These are phyloP conservation scores for Wallacemonas sp. DNA, from an alignment of 208 protist genomes.

Conservation along the genomic window DNA sequence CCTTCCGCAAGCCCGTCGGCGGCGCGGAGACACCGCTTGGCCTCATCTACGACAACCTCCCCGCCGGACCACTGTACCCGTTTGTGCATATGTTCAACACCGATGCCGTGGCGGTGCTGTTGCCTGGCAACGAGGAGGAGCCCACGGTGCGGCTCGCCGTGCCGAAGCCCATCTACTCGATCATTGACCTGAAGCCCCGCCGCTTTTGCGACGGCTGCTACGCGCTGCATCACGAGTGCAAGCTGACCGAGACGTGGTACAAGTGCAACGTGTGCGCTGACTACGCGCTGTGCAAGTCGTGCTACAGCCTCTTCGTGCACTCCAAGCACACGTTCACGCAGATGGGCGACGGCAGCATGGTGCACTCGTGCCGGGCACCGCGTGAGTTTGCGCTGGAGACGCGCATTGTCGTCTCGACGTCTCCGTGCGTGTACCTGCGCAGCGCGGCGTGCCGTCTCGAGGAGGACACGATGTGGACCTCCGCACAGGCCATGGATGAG, in stretches of 20 bases:
- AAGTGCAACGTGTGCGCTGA: constrained; percentile 91
- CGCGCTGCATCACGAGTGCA: constrained; percentile 49
- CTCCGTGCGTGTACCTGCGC: constrained; percentile 71
- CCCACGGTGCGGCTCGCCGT: constrained; percentile 63
- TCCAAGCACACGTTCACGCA: constrained; percentile 86
- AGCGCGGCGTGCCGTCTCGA: constrained; percentile 72
- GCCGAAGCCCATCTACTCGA: constrained; percentile 72
- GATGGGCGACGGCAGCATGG: constrained; percentile 64
- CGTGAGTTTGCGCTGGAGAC: constrained; percentile 47
- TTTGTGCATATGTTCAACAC: constrained; percentile 92
- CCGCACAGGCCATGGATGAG: constrained; percentile 62
- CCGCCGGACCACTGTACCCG: constrained; percentile 64
- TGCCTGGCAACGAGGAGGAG: constrained; percentile 50
- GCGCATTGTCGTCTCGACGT: constrained; percentile 71
- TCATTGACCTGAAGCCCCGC: constrained; percentile 46
- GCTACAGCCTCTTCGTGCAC: constrained; percentile 80
- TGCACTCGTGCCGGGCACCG: constrained; percentile 59
- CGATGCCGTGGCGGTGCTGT: constrained; percentile 84
- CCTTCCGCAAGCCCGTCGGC: constrained; percentile 81
- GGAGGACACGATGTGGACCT: constrained; percentile 76
- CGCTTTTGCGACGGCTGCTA: constrained; percentile 79
- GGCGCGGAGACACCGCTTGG: constrained; percentile 76
- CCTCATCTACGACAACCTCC: constrained; percentile 83
- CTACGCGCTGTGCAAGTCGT: constrained; percentile 82
- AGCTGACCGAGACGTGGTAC: constrained; percentile 65